phyloP scores from a whole-genome alignment of 805 yeast genomes.

The Brettanomyces custersianus region DNA sequence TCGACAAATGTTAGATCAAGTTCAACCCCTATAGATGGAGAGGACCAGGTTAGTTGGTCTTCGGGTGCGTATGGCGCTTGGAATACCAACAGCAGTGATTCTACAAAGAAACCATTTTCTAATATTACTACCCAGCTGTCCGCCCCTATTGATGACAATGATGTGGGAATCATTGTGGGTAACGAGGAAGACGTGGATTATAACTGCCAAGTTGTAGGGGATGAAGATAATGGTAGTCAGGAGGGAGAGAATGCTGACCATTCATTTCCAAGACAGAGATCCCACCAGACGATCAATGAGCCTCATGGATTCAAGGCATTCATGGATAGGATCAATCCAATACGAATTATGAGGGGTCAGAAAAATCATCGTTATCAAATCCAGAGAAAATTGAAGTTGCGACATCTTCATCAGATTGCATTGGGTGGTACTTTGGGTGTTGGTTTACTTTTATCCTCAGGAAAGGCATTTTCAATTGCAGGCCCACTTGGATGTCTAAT shows the following conservation, averaged over 20 bases:
- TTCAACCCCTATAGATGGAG: background rate
- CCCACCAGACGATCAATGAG: background rate
- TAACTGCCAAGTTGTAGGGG: slow-evolving; percentile 15
- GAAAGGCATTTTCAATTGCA: slow-evolving; percentile 63
- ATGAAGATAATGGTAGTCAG: background rate
- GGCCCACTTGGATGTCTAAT: slow-evolving; percentile 72
- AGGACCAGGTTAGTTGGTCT: background rate
- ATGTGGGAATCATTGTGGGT: slow-evolving; percentile 22
- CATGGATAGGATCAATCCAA: slow-evolving; percentile 4
- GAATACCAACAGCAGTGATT: background rate
- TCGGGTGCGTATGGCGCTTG: background rate
- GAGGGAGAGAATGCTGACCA: background rate
- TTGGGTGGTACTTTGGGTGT: slow-evolving; percentile 76
- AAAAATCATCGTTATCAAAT: slow-evolving; percentile 23
- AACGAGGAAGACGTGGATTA: slow-evolving; percentile 23
- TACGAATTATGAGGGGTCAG: slow-evolving; percentile 9
- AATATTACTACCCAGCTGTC: background rate
- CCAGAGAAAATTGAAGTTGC: slow-evolving; percentile 50
- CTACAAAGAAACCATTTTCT: background rate
- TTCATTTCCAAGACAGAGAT: background rate
- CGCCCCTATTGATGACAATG: slow-evolving; percentile 4
- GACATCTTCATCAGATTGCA: slow-evolving; percentile 73
- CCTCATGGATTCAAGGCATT: background rate
- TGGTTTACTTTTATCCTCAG: slow-evolving; percentile 60
- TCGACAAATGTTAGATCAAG: background rate